Evolutionary conservation across 305 asterid species (phyloP), one percentile per base, ranked within the genome.

Genomic region (Solanum hybrid): DNA sequence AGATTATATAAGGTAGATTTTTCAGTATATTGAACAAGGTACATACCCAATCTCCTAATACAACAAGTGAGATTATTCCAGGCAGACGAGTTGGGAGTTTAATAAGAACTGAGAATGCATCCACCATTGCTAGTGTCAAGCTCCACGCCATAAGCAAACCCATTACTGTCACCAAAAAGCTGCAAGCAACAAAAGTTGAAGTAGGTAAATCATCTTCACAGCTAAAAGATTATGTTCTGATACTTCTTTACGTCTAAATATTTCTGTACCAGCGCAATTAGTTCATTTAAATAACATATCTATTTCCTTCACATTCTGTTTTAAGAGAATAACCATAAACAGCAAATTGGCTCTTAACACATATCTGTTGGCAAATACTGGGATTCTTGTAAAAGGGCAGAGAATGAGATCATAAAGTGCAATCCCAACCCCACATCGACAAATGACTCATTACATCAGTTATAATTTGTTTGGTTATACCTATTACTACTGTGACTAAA

Each of bases 141-240:
- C 99, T 97, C 99, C 99, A 97, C 29, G 99, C 98, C 29, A 97
- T 93, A 85, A 95, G 94, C 93, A 97, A 93, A 13, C 98, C 98
- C 99, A 96, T 97, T n/a, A 95, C 91, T 14, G 98, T 96, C 33
- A 97, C 99, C 93, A 96, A 90, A 95, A 97, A 97, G 92, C 99
- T 97, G 96, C 93, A 91, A 87, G 87, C 71, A 39, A 26, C 40
- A 83, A 46, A 46, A 46, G 74, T 46, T 83, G 39, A 83, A 46
- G 28, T 29, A 29, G 29, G 40, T 83, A 83, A 83, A 80, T 29
- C 36, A 28, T n/a, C 87, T 83, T 26, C 28, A 8, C 69, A 83
- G 36, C 26, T 42, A 42, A 39, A 83, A 9, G 35, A 42, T 83
- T 1, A 83, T 42, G 10, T 5, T 83, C 73, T 83, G 71, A 83